These are phyloP conservation scores for Schwanniomyces sp. DNA, from an alignment of 805 yeast species.

Conservation along the genomic window DNA sequence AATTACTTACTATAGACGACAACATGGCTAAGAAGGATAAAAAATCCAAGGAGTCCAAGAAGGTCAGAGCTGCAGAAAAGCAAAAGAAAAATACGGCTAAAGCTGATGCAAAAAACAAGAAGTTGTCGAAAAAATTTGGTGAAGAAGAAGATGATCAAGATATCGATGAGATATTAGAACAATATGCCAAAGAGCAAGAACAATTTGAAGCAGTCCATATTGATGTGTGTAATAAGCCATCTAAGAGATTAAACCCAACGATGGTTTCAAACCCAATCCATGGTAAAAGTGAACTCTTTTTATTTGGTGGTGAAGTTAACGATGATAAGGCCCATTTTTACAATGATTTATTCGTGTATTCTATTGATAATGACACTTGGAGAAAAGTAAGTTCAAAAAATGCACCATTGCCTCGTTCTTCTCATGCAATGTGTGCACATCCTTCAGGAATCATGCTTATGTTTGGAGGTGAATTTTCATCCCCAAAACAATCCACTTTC, in stretches of 20 bases:
- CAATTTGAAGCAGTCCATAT: slow-evolving; percentile 71
- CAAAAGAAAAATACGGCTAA: slow-evolving; percentile 72
- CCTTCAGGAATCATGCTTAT: slow-evolving; percentile 82
- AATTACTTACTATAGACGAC: background rate
- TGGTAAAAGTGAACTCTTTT: slow-evolving; percentile 71
- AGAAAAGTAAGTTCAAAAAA: slow-evolving; percentile 75
- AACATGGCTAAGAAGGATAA: slow-evolving; percentile 84
- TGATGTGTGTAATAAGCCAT: slow-evolving; percentile 58
- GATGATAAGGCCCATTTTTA: slow-evolving; percentile 61
- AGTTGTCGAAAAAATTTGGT: slow-evolving; percentile 69
- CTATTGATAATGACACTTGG: slow-evolving; percentile 81
- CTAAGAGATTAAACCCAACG: slow-evolving; percentile 69
- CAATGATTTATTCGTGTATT: slow-evolving; percentile 76
- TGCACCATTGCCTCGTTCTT: slow-evolving; percentile 88
- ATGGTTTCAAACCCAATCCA: slow-evolving; percentile 74
- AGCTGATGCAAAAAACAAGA: slow-evolving; percentile 72
- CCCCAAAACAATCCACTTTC: slow-evolving; percentile 93
- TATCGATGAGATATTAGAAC: slow-evolving; percentile 77
- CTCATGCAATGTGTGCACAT: slow-evolving; percentile 91
- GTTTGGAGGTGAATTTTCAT: slow-evolving; percentile 97
- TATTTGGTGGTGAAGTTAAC: slow-evolving; percentile 88
- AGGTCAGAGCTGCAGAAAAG: slow-evolving; percentile 84
- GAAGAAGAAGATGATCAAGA: slow-evolving; percentile 85
- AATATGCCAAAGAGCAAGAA: slow-evolving; percentile 77
- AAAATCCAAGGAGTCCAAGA: slow-evolving; percentile 87